Percentiles rank a stretch among this genome's conserved stretches.
These are phyloP conservation scores for Diplocarpon mali DNA, from an alignment of 2,329 filamentous ascomycete genomes.

Conservation along the genomic window DNA sequence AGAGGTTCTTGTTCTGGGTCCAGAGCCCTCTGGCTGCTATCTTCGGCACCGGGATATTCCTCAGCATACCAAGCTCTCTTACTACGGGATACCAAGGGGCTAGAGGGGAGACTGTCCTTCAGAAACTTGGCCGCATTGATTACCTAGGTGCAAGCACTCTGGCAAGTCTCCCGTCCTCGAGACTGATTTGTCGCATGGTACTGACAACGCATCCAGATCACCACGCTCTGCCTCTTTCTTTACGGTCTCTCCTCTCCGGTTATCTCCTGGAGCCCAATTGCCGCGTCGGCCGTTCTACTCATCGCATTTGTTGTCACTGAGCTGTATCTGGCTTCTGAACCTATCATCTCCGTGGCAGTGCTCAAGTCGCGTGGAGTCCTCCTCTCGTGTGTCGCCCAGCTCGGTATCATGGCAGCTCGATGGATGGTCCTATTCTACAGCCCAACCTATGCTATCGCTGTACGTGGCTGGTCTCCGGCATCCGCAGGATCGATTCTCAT, in stretches of 20 bases:
- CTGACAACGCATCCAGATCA: constrained; percentile 35
- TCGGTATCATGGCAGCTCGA: constrained; percentile 69
- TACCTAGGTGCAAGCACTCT: constrained; percentile 62
- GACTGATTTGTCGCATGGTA: background rate
- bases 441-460: constrained; percentile 68
- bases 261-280: constrained; percentile 48
- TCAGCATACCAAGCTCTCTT: constrained; percentile 48
- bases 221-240: constrained; percentile 60
- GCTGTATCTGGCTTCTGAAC: constrained; percentile 49
- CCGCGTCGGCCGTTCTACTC: constrained; percentile 42
- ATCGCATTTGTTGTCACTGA: constrained; percentile 52
- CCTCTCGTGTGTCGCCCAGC: constrained; percentile 61
- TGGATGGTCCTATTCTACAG: constrained; percentile 76
- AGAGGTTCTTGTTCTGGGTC: constrained; percentile 63
- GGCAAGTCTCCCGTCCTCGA: constrained; percentile 31
- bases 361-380: constrained; percentile 60
- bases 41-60: constrained; percentile 49
- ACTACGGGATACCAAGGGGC: constrained; percentile 27
- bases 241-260: constrained; percentile 55
- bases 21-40: constrained; percentile 56
- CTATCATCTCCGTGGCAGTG: constrained; percentile 63
- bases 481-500: constrained; percentile 65
- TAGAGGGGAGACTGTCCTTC: constrained; percentile 29
- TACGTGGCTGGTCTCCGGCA: constrained; percentile 58
- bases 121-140: constrained; percentile 57